phyloP scores from a whole-genome alignment of 345 rosid species.

The Pistacia atlantica region DNA sequence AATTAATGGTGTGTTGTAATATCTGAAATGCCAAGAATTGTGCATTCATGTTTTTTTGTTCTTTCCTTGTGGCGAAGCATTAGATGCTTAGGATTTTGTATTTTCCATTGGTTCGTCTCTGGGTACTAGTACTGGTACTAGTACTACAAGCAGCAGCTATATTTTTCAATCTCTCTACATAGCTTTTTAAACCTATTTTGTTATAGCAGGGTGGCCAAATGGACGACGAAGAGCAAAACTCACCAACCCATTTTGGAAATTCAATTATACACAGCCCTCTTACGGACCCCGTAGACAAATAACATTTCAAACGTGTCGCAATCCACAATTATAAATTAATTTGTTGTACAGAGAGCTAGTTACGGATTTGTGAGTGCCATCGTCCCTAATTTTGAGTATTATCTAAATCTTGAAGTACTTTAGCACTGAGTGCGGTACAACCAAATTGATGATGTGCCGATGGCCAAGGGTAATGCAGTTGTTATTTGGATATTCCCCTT shows the following conservation, averaged over 20 bases:
- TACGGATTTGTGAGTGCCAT: constrained; percentile 20
- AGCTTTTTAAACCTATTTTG: neutral
- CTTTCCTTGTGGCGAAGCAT: neutral
- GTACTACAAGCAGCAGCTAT: too few species aligned
- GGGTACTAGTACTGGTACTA: too few species aligned
- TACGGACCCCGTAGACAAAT: neutral
- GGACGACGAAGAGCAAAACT: constrained; percentile 24
- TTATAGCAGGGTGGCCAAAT: constrained; percentile 27
- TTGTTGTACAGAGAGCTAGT: neutral
- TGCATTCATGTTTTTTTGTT: neutral
- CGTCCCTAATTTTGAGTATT: constrained; percentile 22
- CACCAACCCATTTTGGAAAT: constrained; percentile 31
- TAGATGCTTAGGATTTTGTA: too few species aligned
- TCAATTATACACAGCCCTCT: neutral
- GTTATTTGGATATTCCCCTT: constrained; percentile 16
- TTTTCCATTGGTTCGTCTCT: too few species aligned
- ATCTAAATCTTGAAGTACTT: constrained; percentile 13
- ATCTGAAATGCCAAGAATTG: neutral
- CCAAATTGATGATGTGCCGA: constrained; percentile 14
- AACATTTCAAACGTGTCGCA: neutral
- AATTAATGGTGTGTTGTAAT: neutral
- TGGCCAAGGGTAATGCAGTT: constrained; percentile 21
- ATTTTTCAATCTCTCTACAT: too few species aligned
- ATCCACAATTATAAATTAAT: neutral
- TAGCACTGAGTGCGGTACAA: constrained; percentile 35